Conservation (phyloP, 129 eudicot species). For the Ambrosia artemisiifolia region DNA sequence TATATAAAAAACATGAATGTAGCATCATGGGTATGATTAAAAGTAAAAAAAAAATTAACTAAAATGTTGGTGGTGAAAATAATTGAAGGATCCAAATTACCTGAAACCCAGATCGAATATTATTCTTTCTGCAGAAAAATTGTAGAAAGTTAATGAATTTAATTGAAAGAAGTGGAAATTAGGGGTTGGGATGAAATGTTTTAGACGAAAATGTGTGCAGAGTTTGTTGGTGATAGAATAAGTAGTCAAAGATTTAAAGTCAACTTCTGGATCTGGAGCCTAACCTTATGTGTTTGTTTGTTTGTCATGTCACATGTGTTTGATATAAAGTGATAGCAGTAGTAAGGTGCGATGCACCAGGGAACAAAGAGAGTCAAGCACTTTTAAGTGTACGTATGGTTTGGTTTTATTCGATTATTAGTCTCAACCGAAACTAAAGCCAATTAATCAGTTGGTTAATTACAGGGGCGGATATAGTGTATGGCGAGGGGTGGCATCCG, state of each 20-base stretch:
- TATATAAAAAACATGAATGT: constrained; percentile 11
- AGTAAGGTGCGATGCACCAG: too few species aligned
- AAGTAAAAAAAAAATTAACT: neutral
- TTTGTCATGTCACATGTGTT: neutral
- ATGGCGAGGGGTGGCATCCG: too few species aligned
- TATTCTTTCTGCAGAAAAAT: neutral
- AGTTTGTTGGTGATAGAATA: neutral
- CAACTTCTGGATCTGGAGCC: constrained; percentile 15
- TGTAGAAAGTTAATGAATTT: neutral
- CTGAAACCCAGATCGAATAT: constrained; percentile 13
- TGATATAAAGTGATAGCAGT: too few species aligned
- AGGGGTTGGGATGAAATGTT: constrained; percentile 7
- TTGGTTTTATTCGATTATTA: too few species aligned
- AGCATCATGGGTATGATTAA: constrained; percentile 3
- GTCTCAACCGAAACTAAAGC: too few species aligned
- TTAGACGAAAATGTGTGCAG: constrained; percentile 1
- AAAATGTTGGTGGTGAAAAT: constrained; percentile 7
- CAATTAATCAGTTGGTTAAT: too few species aligned
- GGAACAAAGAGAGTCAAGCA: too few species aligned
- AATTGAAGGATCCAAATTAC: constrained; percentile 16
- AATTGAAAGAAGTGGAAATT: constrained; percentile 7
- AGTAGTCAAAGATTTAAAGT: constrained; percentile 24
- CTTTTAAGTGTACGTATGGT: too few species aligned
- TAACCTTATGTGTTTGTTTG: neutral
- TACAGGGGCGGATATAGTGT: too few species aligned